phyloP scores from a whole-genome alignment of 1,139 yeast species.

The Lizanozyma gosingica region DNA sequence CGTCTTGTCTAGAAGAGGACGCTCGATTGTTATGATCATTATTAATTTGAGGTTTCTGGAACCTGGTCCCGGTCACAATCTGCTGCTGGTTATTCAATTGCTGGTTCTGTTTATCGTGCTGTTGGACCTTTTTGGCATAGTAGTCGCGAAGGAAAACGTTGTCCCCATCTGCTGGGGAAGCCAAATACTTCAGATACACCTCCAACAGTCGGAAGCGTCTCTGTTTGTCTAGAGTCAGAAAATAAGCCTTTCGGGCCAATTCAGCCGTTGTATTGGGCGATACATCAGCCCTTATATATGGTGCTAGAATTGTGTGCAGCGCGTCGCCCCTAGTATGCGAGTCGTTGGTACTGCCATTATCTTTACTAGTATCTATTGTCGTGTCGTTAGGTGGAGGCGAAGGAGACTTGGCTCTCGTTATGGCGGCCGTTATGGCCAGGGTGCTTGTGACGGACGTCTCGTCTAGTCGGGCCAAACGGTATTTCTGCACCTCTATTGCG shows the following conservation, averaged over 20 bases:
- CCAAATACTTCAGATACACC: not conserved
- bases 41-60: too few species aligned
- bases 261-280: not conserved
- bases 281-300: not conserved
- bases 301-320: not conserved
- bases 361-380: not conserved
- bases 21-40: too few species aligned
- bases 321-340: too few species aligned
- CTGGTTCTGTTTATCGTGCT: not conserved
- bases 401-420: not conserved
- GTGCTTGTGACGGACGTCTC: not conserved
- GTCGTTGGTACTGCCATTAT: not conserved
- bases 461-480: not conserved
- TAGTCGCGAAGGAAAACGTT: not conserved
- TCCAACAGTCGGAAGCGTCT: not conserved
- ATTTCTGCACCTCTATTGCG: not conserved
- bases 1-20: too few species aligned
- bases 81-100: not conserved
- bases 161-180: not conserved
- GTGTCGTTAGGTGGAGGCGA: not conserved
- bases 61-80: too few species aligned
- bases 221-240: not conserved
- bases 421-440: not conserved
- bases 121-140: not conserved
- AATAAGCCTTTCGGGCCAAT: not conserved